These are phyloP conservation scores for Microbotryum lychnidis-dioicae DNA, from an alignment of 1,284 basidiomycete genomes.

Conservation along the genomic window DNA sequence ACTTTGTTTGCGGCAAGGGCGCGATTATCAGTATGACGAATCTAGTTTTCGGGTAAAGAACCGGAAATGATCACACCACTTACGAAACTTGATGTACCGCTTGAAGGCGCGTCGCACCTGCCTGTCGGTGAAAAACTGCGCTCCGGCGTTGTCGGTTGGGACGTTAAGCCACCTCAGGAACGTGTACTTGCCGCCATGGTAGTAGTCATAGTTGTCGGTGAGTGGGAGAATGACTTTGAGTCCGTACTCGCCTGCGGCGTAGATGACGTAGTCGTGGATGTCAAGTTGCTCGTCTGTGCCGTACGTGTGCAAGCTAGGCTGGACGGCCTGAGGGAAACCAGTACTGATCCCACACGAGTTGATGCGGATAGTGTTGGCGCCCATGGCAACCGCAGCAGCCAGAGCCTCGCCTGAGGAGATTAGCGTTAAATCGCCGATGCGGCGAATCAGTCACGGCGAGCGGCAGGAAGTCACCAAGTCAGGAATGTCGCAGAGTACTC, in stretches of 20 bases:
- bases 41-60: too few species aligned
- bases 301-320: too few species aligned
- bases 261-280: slow-evolving; percentile 15
- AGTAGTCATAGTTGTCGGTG: slow-evolving; percentile 9
- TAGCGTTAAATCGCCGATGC: too few species aligned
- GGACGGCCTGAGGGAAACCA: neutral
- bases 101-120: neutral
- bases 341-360: slow-evolving; percentile 15
- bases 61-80: neutral
- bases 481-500: too few species aligned
- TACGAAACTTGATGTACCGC: neutral
- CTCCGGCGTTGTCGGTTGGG: neutral
- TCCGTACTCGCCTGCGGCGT: slow-evolving; percentile 18
- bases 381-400: slow-evolving; percentile 25
- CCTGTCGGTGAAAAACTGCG: neutral
- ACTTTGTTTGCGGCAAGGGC: neutral
- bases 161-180: slow-evolving; percentile 9
- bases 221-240: slow-evolving; percentile 23
- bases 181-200: slow-evolving; percentile 12
- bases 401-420: slow-evolving; percentile 11
- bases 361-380: slow-evolving; percentile 15
- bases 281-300: slow-evolving; percentile 3
- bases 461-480: too few species aligned
- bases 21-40: too few species aligned
- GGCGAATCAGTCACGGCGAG: too few species aligned